Conservation (phyloP, 2,329 filamentous ascomycete genomes). For the Phaeosphaeria sp. region DNA sequence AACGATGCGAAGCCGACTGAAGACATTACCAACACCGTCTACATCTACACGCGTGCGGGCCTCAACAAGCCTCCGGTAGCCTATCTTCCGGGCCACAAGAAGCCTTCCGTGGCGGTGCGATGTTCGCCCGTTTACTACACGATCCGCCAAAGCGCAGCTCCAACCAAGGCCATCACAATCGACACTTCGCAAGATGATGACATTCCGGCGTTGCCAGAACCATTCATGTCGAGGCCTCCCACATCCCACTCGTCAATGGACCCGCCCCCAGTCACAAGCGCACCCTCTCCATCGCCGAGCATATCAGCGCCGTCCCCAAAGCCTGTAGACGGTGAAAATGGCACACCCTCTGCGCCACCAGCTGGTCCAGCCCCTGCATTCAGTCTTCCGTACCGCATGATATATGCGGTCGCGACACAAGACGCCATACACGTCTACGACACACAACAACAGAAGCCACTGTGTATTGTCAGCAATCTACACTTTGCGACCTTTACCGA, state of each 20-base stretch:
- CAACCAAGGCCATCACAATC: slow-evolving; percentile 89
- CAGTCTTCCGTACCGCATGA: slow-evolving; percentile 86
- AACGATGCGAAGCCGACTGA: slow-evolving; percentile 76
- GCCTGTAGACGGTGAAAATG: slow-evolving; percentile 57
- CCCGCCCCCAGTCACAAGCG: slow-evolving; percentile 72
- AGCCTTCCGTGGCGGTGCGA: slow-evolving; percentile 93
- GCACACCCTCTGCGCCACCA: slow-evolving; percentile 62
- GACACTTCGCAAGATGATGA: slow-evolving; percentile 89
- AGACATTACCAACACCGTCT: slow-evolving; percentile 95
- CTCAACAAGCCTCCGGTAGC: slow-evolving; percentile 97
- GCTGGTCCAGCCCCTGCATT: slow-evolving; percentile 69
- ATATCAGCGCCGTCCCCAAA: slow-evolving; percentile 63
- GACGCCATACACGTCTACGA: slow-evolving; percentile 95
- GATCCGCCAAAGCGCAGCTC: slow-evolving; percentile 68
- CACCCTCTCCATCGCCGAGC: slow-evolving; percentile 56
- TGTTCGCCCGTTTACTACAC: slow-evolving; percentile 93
- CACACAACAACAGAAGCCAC: slow-evolving; percentile 91
- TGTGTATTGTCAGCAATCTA: slow-evolving; percentile 94
- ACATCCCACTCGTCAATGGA: slow-evolving; percentile 78
- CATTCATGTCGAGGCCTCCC: slow-evolving; percentile 66
- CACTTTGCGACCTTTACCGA: slow-evolving; percentile 98
- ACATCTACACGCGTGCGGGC: slow-evolving; percentile 94
- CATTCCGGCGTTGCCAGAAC: slow-evolving; percentile 83
- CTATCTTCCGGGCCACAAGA: slow-evolving; percentile 95
- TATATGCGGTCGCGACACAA: slow-evolving; percentile 96